These are phyloP conservation scores for Coniferiporia weirii DNA, from an alignment of 1,284 basidiomycete genomes.

Conservation along the genomic window DNA sequence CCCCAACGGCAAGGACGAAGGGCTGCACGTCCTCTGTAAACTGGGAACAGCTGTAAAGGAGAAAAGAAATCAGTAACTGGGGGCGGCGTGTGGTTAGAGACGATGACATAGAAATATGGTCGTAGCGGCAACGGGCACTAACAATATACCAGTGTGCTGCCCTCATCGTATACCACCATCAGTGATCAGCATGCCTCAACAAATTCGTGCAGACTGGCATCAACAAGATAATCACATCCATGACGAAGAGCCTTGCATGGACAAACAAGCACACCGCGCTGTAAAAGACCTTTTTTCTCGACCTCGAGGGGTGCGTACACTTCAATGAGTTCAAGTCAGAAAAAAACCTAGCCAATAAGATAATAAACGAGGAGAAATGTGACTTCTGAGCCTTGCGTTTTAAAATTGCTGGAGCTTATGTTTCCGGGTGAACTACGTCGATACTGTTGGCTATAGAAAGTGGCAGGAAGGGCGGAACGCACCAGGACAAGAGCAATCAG, in stretches of 20 bases:
- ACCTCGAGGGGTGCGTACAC: constrained; percentile 31
- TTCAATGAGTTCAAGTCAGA: constrained; percentile 25
- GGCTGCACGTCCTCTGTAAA: no score
- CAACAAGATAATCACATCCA: no score
- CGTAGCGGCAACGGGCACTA: constrained; percentile 10
- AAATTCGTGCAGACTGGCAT: no score
- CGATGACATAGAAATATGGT: no score
- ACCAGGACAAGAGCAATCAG: constrained; percentile 45
- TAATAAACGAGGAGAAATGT: background rate
- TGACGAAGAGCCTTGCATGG: no score
- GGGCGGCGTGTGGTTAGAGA: no score
- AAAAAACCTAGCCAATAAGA: constrained; percentile 15
- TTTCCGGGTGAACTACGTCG: constrained; percentile 60
- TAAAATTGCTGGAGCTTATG: constrained; percentile 62
- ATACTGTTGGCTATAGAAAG: background rate
- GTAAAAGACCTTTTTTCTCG: constrained; percentile 30
- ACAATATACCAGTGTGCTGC: constrained; percentile 48
- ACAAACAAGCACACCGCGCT: constrained; percentile 47
- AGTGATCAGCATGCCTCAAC: constrained; percentile 28
- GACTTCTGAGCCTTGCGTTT: constrained; percentile 47
- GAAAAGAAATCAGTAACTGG: no score
- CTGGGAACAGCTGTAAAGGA: no score
- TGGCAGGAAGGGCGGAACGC: constrained; percentile 21
- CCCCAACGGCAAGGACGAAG: no score
- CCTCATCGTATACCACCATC: constrained; percentile 38